Base-by-base conservation (phyloP, 345 rosid species). In the thale cress (Arabidopsis thaliana) region DNA sequence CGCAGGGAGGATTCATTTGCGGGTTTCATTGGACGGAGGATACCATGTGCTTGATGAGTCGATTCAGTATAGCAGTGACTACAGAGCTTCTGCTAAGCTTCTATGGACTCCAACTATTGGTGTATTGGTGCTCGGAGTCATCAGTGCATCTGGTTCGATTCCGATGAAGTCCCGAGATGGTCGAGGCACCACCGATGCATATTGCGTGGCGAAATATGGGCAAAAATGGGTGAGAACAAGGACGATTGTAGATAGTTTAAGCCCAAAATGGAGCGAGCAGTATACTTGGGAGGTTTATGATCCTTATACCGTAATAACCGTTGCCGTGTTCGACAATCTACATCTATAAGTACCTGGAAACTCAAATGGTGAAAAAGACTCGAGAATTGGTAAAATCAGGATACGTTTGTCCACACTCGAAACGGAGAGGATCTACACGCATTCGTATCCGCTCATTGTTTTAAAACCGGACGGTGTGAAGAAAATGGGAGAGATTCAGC, bases 251-350 rank as follows among this genome's bases (percentile, higher is more conserved):
- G 75, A 84, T 44, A 84, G 74, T 37, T 70, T 76, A 62, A 74
- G 71, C 46, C 85, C 87, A 0, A 80, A 77, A 53, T 84, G 83
- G 84, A 80, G 82, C 1, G 87, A 84, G 40, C 87, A 84, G 59
- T 84, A 84, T 49, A 76, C 73, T 6, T 84, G 87, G 87, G 87
- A 84, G 63, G 85, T 84, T 65, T 84, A 80, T 67, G 85, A 84
- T 76, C 87, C 85, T 8, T 79, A 63, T 22, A 82, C 85, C 0
- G 87, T 84, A 1, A 71, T 82, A 8, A 82, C 84, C 3, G 40
- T 85, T 6, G 85, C 78, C 4, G 83, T 81, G 63, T 85, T 85
- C 36, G 80, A 85, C 67, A 85, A 82, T 41, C 16, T 56, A 49
- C 84, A 78, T 40, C 25, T 85, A 3, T 34, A 65, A 59, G 73